Percentiles rank a stretch among this genome's conserved stretches.
Evolutionary conservation across 371 early-diverging fungal genomes (phyloP).

Genomic region (Mucor lusitanicus): DNA sequence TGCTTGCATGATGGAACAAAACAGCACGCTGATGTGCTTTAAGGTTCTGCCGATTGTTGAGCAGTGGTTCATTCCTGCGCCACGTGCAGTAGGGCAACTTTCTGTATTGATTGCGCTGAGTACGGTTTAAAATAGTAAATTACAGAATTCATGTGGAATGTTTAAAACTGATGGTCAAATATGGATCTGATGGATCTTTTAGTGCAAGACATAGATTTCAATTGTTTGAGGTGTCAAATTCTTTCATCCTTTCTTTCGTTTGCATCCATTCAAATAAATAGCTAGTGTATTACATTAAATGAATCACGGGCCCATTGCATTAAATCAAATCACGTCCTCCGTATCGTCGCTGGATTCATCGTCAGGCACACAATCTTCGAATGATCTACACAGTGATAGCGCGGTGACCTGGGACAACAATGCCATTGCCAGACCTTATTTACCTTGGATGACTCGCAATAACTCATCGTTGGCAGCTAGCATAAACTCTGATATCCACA

Average conservation of each 20-base stretch:
- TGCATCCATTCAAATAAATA: too few species aligned
- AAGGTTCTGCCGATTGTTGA: too few species aligned
- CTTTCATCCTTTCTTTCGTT: background rate
- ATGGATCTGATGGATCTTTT: background rate
- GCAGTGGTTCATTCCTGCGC: too few species aligned
- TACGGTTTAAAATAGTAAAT: background rate
- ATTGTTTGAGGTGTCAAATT: background rate
- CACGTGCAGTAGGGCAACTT: too few species aligned
- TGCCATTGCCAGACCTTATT: background rate
- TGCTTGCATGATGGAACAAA: too few species aligned
- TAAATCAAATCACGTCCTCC: background rate
- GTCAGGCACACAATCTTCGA: background rate
- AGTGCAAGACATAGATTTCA: background rate
- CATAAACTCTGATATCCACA: background rate
- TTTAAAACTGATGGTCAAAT: background rate
- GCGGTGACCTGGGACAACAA: background rate
- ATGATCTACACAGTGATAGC: background rate
- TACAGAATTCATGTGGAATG: background rate
- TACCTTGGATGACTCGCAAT: background rate
- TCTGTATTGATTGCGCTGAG: background rate
- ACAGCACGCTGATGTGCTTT: too few species aligned
- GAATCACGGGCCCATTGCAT: background rate
- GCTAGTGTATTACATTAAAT: background rate
- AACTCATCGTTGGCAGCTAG: background rate
- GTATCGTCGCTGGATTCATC: background rate